Evolutionary conservation across 495 filamentous ascomycete genomes (phyloP).

Genomic region (Amorphotheca resinae): DNA sequence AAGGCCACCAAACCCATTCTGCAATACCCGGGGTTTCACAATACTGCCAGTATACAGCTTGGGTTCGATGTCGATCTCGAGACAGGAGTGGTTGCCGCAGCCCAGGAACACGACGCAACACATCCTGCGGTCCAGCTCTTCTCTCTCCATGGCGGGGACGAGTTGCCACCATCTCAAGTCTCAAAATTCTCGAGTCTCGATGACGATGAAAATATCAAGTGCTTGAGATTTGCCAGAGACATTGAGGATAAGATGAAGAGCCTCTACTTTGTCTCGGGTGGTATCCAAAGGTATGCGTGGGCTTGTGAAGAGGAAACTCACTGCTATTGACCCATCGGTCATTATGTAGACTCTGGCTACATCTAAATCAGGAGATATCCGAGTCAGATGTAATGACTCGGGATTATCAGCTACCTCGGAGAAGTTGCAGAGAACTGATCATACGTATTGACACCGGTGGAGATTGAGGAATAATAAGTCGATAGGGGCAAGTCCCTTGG

Average conservation of each 20-base stretch:
- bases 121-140: slow-evolving; percentile 9
- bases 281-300: slow-evolving; percentile 7
- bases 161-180: neutral
- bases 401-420: too few species aligned
- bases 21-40: slow-evolving; percentile 13
- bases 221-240: slow-evolving; percentile 8
- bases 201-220: slow-evolving; percentile 1
- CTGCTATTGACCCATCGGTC: too few species aligned
- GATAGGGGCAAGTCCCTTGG: too few species aligned
- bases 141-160: slow-evolving; percentile 13
- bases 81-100: slow-evolving; percentile 16
- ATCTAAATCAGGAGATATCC: too few species aligned
- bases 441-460: too few species aligned
- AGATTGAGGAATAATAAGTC: too few species aligned
- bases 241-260: slow-evolving; percentile 10
- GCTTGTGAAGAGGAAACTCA: neutral
- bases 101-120: slow-evolving; percentile 12
- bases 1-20: slow-evolving; percentile 6
- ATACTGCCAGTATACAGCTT: slow-evolving; percentile 5
- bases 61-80: slow-evolving; percentile 19
- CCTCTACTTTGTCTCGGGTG: slow-evolving; percentile 6
- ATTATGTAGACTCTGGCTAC: too few species aligned
- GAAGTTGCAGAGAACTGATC: too few species aligned
- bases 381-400: too few species aligned
- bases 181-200: neutral